Evolutionary conservation across 179 eudicot genomes (phyloP).

Genomic region (Spinacia oleracea): DNA sequence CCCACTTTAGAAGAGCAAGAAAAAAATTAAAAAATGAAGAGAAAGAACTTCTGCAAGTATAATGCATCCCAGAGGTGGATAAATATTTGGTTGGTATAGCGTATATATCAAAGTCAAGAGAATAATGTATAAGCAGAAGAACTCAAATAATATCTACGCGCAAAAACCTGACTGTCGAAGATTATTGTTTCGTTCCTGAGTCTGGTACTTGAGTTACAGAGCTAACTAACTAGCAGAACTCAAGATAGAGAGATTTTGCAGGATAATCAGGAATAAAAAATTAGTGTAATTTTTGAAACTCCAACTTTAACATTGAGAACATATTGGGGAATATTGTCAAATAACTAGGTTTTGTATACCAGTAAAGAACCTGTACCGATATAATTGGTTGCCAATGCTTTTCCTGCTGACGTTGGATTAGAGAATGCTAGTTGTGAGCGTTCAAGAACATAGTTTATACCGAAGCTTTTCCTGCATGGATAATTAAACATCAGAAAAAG

Average conservation of each 20-base stretch:
- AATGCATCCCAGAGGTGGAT: neutral
- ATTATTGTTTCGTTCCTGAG: neutral
- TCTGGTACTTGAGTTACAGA: neutral
- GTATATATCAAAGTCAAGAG: neutral
- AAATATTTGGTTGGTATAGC: neutral
- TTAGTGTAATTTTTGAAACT: neutral
- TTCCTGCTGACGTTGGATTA: slow-evolving; percentile 59
- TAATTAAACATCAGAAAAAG: neutral
- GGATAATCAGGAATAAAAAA: neutral
- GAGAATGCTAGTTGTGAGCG: slow-evolving; percentile 55
- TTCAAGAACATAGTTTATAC: slow-evolving; percentile 30
- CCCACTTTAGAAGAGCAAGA: too few relatives aligned
- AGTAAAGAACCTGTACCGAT: slow-evolving; percentile 46
- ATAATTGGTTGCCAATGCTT: slow-evolving; percentile 48
- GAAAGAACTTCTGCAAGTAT: too few relatives aligned
- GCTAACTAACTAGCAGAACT: neutral
- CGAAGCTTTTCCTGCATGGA: slow-evolving; percentile 52
- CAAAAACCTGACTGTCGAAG: too few relatives aligned
- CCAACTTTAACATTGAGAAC: neutral
- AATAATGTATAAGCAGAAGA: neutral
- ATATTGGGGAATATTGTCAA: too few relatives aligned
- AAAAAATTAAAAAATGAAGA: too few relatives aligned
- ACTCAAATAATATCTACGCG: neutral
- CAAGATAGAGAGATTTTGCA: neutral
- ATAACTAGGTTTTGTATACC: slow-evolving; percentile 45